Percentiles rank a stretch among this genome's conserved stretches.
Conservation (phyloP, 2,329 filamentous ascomycete species). For the Aspergillus transmontanensis region DNA sequence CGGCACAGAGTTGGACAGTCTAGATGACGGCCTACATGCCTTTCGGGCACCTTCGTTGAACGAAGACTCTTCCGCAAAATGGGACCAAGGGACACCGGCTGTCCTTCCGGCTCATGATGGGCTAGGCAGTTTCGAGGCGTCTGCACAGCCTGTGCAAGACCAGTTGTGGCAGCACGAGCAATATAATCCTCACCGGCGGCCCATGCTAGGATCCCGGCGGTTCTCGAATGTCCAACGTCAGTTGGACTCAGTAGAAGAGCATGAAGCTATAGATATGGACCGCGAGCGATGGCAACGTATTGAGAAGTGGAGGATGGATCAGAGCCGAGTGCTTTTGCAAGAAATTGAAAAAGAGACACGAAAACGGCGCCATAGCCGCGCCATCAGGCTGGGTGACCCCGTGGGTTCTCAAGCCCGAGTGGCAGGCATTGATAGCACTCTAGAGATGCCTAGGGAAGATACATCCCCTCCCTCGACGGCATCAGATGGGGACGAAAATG, state of each 20-base stretch:
- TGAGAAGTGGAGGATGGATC: slow-evolving; percentile 88
- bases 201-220: slow-evolving; percentile 49
- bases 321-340: slow-evolving; percentile 80
- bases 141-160: slow-evolving; percentile 68
- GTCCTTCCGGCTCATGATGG: slow-evolving; percentile 93
- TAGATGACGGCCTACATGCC: slow-evolving; percentile 88
- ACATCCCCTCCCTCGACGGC: slow-evolving; percentile 42
- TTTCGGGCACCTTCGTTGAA: slow-evolving; percentile 68
- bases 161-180: slow-evolving; percentile 87
- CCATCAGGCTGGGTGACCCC: slow-evolving; percentile 24
- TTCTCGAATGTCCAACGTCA: slow-evolving; percentile 61
- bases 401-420: slow-evolving; percentile 19
- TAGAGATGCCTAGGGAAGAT: slow-evolving; percentile 59
- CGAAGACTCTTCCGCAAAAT: slow-evolving; percentile 43
- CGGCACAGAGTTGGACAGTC: slow-evolving; percentile 81
- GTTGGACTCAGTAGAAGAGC: slow-evolving; percentile 59
- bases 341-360: slow-evolving; percentile 87
- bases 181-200: slow-evolving; percentile 71
- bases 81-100: slow-evolving; percentile 62
- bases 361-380: slow-evolving; percentile 54
- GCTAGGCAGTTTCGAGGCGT: slow-evolving; percentile 78
- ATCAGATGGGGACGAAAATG: slow-evolving; percentile 51
- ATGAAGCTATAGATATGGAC: slow-evolving; percentile 62
- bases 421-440: slow-evolving; percentile 25
- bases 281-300: slow-evolving; percentile 79